These are phyloP conservation scores for Cenococcum geophilum DNA, from an alignment of 495 filamentous ascomycete species.

Conservation along the genomic window DNA sequence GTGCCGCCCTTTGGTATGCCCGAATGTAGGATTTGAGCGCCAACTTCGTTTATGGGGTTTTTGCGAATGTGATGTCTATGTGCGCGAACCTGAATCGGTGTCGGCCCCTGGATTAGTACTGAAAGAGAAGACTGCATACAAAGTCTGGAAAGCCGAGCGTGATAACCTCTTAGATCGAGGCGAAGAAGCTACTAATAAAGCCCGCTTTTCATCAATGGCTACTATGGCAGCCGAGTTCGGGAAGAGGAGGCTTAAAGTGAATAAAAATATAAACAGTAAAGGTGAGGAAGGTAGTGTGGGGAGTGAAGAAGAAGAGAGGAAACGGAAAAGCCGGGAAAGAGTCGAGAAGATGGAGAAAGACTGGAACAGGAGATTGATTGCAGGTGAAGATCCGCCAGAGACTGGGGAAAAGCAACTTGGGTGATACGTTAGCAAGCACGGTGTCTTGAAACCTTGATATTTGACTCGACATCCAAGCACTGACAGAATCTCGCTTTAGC, in stretches of 20 bases:
- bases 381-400: not conserved
- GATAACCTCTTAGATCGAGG: constrained; percentile 3
- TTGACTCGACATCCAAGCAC: too few species aligned
- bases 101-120: not conserved
- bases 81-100: not conserved
- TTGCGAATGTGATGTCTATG: constrained; percentile 4
- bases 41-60: constrained; percentile 10
- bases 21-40: constrained; percentile 8
- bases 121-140: constrained; percentile 1
- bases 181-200: constrained; percentile 1
- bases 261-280: too few species aligned
- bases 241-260: not conserved
- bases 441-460: too few species aligned
- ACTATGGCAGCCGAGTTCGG: constrained; percentile 1
- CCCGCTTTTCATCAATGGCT: not conserved
- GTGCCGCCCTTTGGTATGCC: not conserved
- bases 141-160: constrained; percentile 4
- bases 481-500: too few species aligned
- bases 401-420: too few species aligned
- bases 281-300: not conserved
- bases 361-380: constrained; percentile 3
- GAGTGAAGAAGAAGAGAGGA: not conserved
- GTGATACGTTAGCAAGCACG: too few species aligned
- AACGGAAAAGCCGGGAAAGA: not conserved
- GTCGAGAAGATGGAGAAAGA: constrained; percentile 12